A percentile compares a stretch with the other conserved stretches of the same genome.
phyloP scores from a whole-genome alignment of 2,329 filamentous ascomycete genomes.

The Phialophora tarda region DNA sequence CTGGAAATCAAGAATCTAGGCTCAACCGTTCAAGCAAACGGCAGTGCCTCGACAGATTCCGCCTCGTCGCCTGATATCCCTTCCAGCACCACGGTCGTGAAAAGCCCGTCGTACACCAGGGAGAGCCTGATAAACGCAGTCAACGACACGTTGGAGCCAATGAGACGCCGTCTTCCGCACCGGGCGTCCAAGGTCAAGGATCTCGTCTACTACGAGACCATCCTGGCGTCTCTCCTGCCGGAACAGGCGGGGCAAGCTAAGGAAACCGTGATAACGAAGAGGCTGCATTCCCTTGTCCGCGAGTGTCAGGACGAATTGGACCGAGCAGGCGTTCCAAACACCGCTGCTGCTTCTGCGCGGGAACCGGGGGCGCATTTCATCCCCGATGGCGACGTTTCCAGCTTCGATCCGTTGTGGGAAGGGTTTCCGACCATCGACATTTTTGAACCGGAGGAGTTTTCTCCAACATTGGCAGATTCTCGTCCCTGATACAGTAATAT shows the following conservation, averaged over 20 bases:
- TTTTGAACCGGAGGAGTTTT: not conserved
- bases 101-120: slow-evolving; percentile 24
- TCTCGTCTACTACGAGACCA: slow-evolving; percentile 35
- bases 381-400: not conserved
- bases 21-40: not conserved
- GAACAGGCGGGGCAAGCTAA: slow-evolving; percentile 5
- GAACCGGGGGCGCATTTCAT: not conserved
- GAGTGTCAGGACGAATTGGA: slow-evolving; percentile 25
- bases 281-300: slow-evolving; percentile 22
- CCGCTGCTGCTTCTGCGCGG: not conserved
- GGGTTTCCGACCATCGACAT: slow-evolving; percentile 26
- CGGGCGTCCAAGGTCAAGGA: slow-evolving; percentile 35
- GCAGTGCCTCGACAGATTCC: not conserved
- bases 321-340: slow-evolving; percentile 11
- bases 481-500: not conserved
- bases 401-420: slow-evolving; percentile 28
- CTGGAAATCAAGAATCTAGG: slow-evolving; percentile 34
- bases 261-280: slow-evolving; percentile 16
- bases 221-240: slow-evolving; percentile 30
- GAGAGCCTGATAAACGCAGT: slow-evolving; percentile 31
- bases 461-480: not conserved
- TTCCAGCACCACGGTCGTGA: slow-evolving; percentile 1
- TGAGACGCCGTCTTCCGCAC: slow-evolving; percentile 34
- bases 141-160: slow-evolving; percentile 35
- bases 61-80: not conserved